Conservation (phyloP, 352 stramenopile species). For the Phytophthora sojae region DNA sequence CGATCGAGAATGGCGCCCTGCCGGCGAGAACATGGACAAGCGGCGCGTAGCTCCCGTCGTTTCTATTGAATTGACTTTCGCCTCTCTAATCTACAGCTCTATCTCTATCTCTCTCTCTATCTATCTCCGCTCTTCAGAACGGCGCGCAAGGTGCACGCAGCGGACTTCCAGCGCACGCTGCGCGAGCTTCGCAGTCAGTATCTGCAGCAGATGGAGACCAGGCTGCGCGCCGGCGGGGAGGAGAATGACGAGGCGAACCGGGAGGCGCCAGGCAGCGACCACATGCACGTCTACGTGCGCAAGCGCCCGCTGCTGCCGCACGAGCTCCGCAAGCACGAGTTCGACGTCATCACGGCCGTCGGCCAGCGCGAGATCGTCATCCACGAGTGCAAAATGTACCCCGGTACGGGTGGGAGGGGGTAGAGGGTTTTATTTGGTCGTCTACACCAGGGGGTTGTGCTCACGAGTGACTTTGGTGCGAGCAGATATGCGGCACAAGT, state of each 20-base stretch:
- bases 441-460: not conserved
- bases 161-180: conserved; percentile 62
- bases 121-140: conserved; percentile 40
- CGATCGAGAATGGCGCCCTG: conserved; percentile 64
- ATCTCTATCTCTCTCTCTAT: no score
- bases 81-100: not conserved
- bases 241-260: conserved; percentile 10
- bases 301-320: conserved; percentile 90
- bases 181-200: conserved; percentile 54
- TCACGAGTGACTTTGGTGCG: conserved; percentile 3
- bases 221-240: not conserved
- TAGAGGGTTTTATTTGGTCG: not conserved
- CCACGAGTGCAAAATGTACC: conserved; percentile 92
- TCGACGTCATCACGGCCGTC: conserved; percentile 85
- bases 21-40: conserved; percentile 82
- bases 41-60: conserved; percentile 38
- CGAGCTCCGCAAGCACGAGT: conserved; percentile 88
- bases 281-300: conserved; percentile 87
- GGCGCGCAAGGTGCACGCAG: conserved; percentile 69
- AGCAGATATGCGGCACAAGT: conserved; percentile 90
- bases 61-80: not conserved
- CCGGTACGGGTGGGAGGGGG: conserved; percentile 32
- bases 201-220: conserved; percentile 32
- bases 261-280: conserved; percentile 41
- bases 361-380: conserved; percentile 74